Base-by-base conservation (phyloP, 352 stramenopile species). In the Phytophthora cactorum region DNA sequence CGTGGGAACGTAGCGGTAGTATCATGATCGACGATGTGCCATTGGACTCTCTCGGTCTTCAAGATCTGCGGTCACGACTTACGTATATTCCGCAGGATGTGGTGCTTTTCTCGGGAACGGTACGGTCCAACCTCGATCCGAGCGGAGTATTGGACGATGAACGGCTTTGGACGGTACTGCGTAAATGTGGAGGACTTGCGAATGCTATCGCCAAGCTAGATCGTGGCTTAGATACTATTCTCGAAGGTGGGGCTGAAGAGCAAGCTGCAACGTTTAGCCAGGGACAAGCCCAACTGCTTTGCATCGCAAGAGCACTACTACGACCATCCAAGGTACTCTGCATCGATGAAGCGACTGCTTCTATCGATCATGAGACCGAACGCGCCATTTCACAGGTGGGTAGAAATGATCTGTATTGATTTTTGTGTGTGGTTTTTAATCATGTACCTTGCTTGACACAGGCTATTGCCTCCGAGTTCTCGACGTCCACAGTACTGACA, bases 401-500 rank as follows among this genome's bases (percentile, higher is more conserved):
- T 50, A 12, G 25, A 1, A 11, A 7, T 27, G 5, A 12, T 34
- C 38, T 44, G 46, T 41, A 31, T 57, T 55, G 14, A 29, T 63
- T 28, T 52, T 38, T 9, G 12, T 51, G 5, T 38, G 22, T 39
- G 14, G 9, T 36, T 31, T 12, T 11, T 67, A 36, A 46, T 12
- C 41, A 17, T 45, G 10, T 50, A n/a, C 63, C 28, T 41, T 68
- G n/a, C 41, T 41, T 72, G 46, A 12, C 4, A 6, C 32, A 96
- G 74, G 96, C 86, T 15, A 96, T 99, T 54, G 75, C 93, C 12
- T 73, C 92, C 12, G 93, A 98, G 46, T 99, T 99, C 76, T 69
- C 72, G 6, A 78, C 86, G 10, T 94, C 92, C 2, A 99, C 98
- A 4, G 88, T 99, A 11, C 69, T 99, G 7, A 99, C 97, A 0